phyloP scores from a whole-genome alignment of 208 protist species.

The Naegleria fowleri region DNA sequence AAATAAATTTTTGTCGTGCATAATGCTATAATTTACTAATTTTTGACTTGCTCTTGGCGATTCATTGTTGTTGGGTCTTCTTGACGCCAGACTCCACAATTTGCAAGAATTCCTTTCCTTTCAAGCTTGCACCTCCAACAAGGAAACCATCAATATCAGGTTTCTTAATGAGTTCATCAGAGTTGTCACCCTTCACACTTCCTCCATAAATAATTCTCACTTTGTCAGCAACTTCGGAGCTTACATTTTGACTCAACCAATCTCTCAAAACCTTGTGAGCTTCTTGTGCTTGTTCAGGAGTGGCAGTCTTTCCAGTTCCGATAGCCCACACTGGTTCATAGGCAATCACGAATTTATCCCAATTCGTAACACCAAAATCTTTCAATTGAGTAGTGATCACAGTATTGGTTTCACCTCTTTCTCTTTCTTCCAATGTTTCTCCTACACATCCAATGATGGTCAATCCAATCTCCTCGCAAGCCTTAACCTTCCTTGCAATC shows the following conservation, averaged over 20 bases:
- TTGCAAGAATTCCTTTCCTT: constrained; percentile 60
- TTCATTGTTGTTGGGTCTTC: background rate
- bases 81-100: background rate
- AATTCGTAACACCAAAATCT: constrained; percentile 50
- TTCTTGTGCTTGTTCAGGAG: constrained; percentile 89
- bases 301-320: constrained; percentile 93
- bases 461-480: constrained; percentile 70
- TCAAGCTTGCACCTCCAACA: constrained; percentile 93
- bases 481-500: constrained; percentile 80
- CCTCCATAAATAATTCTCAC: constrained; percentile 97
- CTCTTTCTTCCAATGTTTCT: constrained; percentile 85
- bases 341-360: constrained; percentile 88
- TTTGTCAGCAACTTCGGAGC: constrained; percentile 67
- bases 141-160: constrained; percentile 97
- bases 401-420: constrained; percentile 74
- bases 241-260: constrained; percentile 76
- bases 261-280: constrained; percentile 75
- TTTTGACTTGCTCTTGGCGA: background rate
- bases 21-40: background rate
- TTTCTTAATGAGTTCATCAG: constrained; percentile 70
- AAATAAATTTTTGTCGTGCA: too few species aligned
- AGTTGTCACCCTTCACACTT: constrained; percentile 85
- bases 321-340: constrained; percentile 99
- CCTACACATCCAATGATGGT: constrained; percentile 93
- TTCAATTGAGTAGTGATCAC: constrained; percentile 78